A percentile compares a stretch with the other conserved stretches of the same genome.
These are phyloP conservation scores for Aspergillus tanneri DNA, from an alignment of 2,329 filamentous ascomycete genomes.

Conservation along the genomic window DNA sequence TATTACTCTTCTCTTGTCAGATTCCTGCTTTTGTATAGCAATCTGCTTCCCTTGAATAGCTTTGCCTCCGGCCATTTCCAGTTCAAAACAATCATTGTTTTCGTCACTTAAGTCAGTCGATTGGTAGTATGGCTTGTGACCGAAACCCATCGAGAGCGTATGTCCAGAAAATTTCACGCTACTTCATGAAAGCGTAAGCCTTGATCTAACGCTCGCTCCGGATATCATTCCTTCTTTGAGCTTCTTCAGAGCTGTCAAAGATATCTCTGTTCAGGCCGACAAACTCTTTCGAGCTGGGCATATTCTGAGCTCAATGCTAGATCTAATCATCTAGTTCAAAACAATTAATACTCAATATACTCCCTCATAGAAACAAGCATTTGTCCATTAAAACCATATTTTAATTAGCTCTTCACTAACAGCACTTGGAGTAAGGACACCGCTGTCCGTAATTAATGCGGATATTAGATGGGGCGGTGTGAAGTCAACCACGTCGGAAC, in stretches of 20 bases:
- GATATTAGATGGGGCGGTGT: conserved; percentile 62
- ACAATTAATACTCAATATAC: not conserved
- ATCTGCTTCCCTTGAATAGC: too few relatives aligned
- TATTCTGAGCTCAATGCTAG: not conserved
- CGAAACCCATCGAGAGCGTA: too few relatives aligned
- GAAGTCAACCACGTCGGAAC: conserved; percentile 47
- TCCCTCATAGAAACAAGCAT: not conserved
- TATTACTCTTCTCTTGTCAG: too few relatives aligned
- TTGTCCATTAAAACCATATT: conserved; percentile 45
- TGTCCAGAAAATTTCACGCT: too few relatives aligned
- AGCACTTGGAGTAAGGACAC: conserved; percentile 62
- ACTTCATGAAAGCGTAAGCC: too few relatives aligned
- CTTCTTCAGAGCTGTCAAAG: not conserved
- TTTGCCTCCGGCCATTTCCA: too few relatives aligned
- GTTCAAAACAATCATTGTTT: too few relatives aligned
- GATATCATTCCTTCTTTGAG: not conserved
- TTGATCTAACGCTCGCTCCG: not conserved
- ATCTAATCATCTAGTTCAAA: not conserved
- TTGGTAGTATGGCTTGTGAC: too few relatives aligned
- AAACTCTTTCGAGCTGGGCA: not conserved
- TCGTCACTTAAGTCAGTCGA: too few relatives aligned
- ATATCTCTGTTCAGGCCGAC: not conserved
- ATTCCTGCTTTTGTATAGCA: too few relatives aligned
- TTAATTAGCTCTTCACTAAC: conserved; percentile 68
- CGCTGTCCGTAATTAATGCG: conserved; percentile 64